Evolutionary conservation across 495 filamentous ascomycete species (phyloP).

Genomic region (Podospora bellae-mahoneyi): DNA sequence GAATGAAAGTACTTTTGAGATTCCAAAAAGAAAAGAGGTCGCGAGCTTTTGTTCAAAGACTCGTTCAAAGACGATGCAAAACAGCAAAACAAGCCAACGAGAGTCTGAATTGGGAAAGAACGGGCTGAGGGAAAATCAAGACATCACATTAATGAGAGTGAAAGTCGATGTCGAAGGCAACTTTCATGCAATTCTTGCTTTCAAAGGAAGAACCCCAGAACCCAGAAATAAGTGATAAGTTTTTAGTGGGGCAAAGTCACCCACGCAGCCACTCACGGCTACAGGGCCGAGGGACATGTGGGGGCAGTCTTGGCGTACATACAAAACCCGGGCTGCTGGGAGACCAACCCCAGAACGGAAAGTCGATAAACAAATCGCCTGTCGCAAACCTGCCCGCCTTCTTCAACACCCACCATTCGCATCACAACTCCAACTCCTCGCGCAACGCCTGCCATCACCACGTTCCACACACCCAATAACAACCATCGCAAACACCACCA

Average conservation of each 20-base stretch:
- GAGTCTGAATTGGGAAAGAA: not conserved
- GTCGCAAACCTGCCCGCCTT: not conserved
- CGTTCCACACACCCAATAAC: not conserved
- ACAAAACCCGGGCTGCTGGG: slow-evolving; percentile 17
- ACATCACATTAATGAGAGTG: not conserved
- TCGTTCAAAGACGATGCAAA: not conserved
- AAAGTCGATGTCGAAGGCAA: not conserved
- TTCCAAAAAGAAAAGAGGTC: not conserved
- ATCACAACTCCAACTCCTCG: not conserved
- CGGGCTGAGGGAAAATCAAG: not conserved
- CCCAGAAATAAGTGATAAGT: slow-evolving; percentile 5
- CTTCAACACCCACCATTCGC: not conserved
- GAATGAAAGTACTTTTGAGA: not conserved
- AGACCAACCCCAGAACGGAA: slow-evolving; percentile 21
- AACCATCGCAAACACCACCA: slow-evolving; percentile 16
- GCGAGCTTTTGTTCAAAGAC: not conserved
- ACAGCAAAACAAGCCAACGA: not conserved
- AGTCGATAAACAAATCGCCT: slow-evolving; percentile 22
- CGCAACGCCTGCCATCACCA: not conserved
- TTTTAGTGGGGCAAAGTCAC: slow-evolving; percentile 19
- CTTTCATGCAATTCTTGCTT: not conserved
- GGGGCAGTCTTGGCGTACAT: slow-evolving; percentile 14
- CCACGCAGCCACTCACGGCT: not conserved
- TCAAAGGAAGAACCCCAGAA: not conserved
- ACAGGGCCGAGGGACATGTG: not conserved